A percentile compares a stretch with the other conserved stretches of the same genome.
These are phyloP conservation scores for Fusarium paranaense DNA, from an alignment of 2,329 filamentous ascomycete species.

Conservation along the genomic window DNA sequence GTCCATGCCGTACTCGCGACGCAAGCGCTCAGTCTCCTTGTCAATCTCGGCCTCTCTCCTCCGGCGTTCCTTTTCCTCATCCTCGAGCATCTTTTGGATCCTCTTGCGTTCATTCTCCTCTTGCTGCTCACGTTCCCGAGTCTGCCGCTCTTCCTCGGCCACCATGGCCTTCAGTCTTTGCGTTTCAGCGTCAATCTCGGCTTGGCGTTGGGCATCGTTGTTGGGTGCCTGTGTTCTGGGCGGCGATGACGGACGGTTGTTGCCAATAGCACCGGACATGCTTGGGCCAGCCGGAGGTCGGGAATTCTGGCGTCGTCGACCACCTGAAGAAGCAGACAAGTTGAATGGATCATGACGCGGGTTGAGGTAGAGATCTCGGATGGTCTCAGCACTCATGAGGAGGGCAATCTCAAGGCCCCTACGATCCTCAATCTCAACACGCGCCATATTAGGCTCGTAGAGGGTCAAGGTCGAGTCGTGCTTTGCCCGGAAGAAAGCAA, in stretches of 20 bases:
- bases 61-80: conserved; percentile 71
- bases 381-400: conserved; percentile 70
- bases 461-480: conserved; percentile 77
- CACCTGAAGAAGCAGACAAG: conserved; percentile 57
- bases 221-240: conserved; percentile 26
- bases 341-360: conserved; percentile 84
- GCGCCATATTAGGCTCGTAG: conserved; percentile 91
- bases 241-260: conserved; percentile 37
- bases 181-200: conserved; percentile 79
- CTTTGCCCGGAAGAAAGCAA: conserved; percentile 85
- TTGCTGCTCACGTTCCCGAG: conserved; percentile 66
- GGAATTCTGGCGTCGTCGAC: conserved; percentile 53
- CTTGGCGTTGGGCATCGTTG: conserved; percentile 44
- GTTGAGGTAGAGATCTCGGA: conserved; percentile 73
- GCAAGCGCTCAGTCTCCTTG: conserved; percentile 84
- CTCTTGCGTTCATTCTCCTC: conserved; percentile 66
- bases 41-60: conserved; percentile 72
- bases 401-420: conserved; percentile 92
- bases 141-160: conserved; percentile 61
- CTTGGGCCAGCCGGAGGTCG: conserved; percentile 48
- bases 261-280: conserved; percentile 56
- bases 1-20: conserved; percentile 73
- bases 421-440: conserved; percentile 92
- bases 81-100: conserved; percentile 73
- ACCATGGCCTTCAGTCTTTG: conserved; percentile 73